Base-by-base conservation (phyloP, 2,329 filamentous ascomycete species). In the Coniella vitis region DNA sequence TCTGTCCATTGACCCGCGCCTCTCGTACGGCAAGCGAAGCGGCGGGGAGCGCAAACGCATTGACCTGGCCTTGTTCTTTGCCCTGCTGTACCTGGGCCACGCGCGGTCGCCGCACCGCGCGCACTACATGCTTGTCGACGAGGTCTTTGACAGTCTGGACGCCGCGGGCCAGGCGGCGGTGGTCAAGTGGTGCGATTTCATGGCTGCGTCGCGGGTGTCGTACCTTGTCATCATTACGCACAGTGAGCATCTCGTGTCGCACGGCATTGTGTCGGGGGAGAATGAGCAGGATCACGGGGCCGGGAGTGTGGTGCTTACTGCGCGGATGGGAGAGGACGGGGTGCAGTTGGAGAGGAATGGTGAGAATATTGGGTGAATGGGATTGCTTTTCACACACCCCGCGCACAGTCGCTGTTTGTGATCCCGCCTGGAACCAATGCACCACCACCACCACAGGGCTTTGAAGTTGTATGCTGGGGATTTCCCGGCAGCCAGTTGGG, bases 11-110 rank as follows among this genome's bases (percentile, higher is more conserved):
- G 31, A 31, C 34, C 52, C 45, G 51, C 61, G 16, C 44, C 54
- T 64, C 8, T 58, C 56, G 3, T 64, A 64, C 45, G 56, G 59
- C 14, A 65, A 65, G 55, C 58, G 58, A n/a, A 63, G 61, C 52
- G 58, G 61, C 21, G 63, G 63, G 45, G 63, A 65, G 55, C 61
- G 63, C n/a, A 65, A 63, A 40, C 61, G 63, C 37, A 58, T 64
- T 31, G 62, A 65, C 50, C 60, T 65, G 0, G 63, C 63, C 20
- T 56, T 65, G 16, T 64, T 65, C 53, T 65, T 65, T 37, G 61
- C 62, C 12, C 56, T 65, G 16, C 54, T 63, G 46, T 55, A 58
- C 45, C 53, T 64, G 31, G 45, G 54, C 35, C 58, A 62, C 48
- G 55, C 59, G 1, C 52, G 57, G 14, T 60, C 59, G 35, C 38